phyloP scores from a whole-genome alignment of 1,284 basidiomycete genomes.

The Schizopora paradoxa region DNA sequence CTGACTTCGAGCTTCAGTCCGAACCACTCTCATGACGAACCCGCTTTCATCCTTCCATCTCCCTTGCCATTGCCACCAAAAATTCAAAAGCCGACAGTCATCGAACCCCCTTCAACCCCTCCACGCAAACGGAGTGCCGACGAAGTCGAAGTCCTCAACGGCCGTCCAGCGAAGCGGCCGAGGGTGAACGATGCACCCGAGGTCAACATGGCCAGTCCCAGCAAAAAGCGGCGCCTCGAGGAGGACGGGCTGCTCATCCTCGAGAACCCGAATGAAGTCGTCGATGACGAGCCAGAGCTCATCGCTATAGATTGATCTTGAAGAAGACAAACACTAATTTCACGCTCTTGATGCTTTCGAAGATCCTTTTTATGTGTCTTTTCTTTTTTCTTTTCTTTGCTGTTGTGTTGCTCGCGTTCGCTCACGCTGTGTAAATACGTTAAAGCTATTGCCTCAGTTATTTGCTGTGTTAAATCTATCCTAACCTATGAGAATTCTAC shows the following conservation, averaged over 20 bases:
- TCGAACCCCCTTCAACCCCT: conserved; percentile 35
- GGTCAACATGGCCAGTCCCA: conserved; percentile 40
- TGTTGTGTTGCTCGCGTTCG: too few species aligned
- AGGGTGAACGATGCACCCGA: conserved; percentile 26
- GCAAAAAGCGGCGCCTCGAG: conserved; percentile 58
- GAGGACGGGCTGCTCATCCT: conserved; percentile 67
- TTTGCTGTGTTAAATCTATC: too few species aligned
- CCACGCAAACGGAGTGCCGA: conserved; percentile 51
- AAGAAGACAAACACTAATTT: background rate
- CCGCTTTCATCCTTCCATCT: conserved; percentile 54
- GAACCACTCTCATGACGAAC: conserved; percentile 43
- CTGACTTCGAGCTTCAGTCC: conserved; percentile 32
- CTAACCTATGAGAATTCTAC: too few species aligned
- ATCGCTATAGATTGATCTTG: conserved; percentile 12
- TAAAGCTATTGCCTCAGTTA: too few species aligned
- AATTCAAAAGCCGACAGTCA: conserved; percentile 36
- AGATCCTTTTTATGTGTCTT: too few species aligned
- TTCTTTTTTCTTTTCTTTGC: too few species aligned
- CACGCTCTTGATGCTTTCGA: background rate
- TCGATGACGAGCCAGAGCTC: conserved; percentile 36
- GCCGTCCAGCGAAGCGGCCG: conserved; percentile 50
- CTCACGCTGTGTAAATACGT: too few species aligned
- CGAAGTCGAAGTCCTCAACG: conserved; percentile 44
- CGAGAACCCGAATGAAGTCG: conserved; percentile 48
- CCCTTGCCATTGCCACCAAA: conserved; percentile 52